Evolutionary conservation across 306 rosid genomes (phyloP), one percentile per base, ranked within the genome.

Genomic region (Canavalia gladiata): DNA sequence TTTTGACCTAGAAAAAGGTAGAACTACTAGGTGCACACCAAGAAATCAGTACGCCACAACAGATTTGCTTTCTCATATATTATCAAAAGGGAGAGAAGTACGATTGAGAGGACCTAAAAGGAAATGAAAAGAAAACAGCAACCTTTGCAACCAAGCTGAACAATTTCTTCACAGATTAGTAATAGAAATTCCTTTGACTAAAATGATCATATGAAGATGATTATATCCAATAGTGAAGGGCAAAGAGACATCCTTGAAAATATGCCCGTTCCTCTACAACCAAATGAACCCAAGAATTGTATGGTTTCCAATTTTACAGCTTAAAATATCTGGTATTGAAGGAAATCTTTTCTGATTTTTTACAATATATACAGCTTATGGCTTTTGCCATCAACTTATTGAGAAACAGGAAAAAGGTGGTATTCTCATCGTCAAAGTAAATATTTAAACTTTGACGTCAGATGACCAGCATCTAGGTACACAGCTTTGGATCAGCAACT

Each of bases 401-500:
- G 18, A 13, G 28, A 1, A 29, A 70, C 13, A 7, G 5, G 35
- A 72, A 25, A 50, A 70, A 50, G 59, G 60, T 31, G 33, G 63
- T 5, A 72, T 54, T n/a, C 12, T 74, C 52, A 57, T 25, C 35
- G 41, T 74, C 55, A 41, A 42, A 66, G 41, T 55, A 55, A 18
- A 52, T 37, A 35, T 34, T n/a, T 3, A 55, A 72, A 72, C 8
- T 1, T 25, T 72, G 37, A 39, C 52, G 52, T 18, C 34, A 42
- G 72, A 9, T 42, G 52, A 42, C 52, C 11, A 39, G 33, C 4
- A 42, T 7, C 39, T n/a, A 42, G 49, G 33, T 12, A 42, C 29
- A 63, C 52, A 66, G 52, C 71, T 46, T 65, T 65, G 50, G 54
- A 57, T 74, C 55, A 37, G 71, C 46, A 75, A 58, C 29, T 68